phyloP scores from a whole-genome alignment of 306 rosid genomes.

The Dryas alaskensis region DNA sequence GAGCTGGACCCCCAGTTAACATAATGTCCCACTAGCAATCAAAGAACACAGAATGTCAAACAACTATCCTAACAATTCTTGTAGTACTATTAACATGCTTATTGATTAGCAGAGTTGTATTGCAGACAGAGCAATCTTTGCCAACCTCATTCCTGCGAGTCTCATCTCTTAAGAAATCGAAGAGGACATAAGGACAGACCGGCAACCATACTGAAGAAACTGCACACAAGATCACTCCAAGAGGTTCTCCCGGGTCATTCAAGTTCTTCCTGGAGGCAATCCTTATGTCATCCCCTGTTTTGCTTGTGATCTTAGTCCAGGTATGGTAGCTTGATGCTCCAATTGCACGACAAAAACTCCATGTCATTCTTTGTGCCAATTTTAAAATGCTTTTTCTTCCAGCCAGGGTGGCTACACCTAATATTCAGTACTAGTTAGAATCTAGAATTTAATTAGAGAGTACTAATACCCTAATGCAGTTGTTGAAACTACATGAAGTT shows the following conservation, averaged over 20 bases:
- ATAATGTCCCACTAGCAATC: slow-evolving; percentile 80
- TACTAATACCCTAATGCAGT: background rate
- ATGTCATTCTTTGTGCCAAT: slow-evolving; percentile 90
- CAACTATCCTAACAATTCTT: background rate
- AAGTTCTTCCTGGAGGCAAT: slow-evolving; percentile 83
- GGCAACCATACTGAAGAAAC: slow-evolving; percentile 96
- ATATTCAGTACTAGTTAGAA: slow-evolving; percentile 8
- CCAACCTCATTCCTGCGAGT: slow-evolving; percentile 65
- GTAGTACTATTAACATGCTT: background rate
- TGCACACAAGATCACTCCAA: slow-evolving; percentile 81
- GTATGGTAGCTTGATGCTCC: slow-evolving; percentile 87
- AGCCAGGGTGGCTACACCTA: slow-evolving; percentile 88
- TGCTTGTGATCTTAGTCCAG: slow-evolving; percentile 76
- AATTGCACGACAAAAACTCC: slow-evolving; percentile 70
- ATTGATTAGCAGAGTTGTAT: background rate
- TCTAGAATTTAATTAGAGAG: background rate
- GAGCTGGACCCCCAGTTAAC: slow-evolving; percentile 69
- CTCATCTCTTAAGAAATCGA: slow-evolving; percentile 84
- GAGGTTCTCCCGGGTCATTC: slow-evolving; percentile 93
- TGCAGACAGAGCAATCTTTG: background rate
- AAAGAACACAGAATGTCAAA: slow-evolving; percentile 20
- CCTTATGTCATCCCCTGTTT: slow-evolving; percentile 89
- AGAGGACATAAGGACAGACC: slow-evolving; percentile 51
- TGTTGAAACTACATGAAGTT: background rate
- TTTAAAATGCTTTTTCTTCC: slow-evolving; percentile 94